These are phyloP conservation scores for Berberis vulgaris DNA, from an alignment of 164 flowering plant species.

Conservation along the genomic window DNA sequence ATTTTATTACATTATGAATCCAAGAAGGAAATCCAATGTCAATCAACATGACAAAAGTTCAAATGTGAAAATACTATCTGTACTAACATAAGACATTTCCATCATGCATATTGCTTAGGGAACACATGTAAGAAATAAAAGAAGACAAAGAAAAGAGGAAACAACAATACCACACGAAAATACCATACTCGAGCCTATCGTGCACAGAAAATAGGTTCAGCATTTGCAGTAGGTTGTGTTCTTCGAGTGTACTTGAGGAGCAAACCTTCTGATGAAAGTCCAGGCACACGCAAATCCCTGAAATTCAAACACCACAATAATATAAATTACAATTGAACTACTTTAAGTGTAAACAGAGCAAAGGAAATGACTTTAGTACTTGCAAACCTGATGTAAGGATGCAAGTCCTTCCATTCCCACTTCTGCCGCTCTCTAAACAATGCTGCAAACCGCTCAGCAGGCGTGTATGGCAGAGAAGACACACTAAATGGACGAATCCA, in stretches of 20 bases:
- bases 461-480: constrained; percentile 58
- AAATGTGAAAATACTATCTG: too few relatives aligned
- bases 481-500: constrained; percentile 69
- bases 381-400: constrained; percentile 75
- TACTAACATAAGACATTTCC: too few relatives aligned
- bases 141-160: not conserved
- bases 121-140: too few relatives aligned
- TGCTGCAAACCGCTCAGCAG: constrained; percentile 66
- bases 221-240: constrained; percentile 60
- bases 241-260: constrained; percentile 91
- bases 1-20: too few relatives aligned
- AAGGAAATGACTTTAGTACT: not conserved
- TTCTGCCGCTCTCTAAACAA: constrained; percentile 62
- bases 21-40: too few relatives aligned
- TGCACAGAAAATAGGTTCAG: constrained; percentile 72
- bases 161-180: not conserved
- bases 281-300: constrained; percentile 85
- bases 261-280: constrained; percentile 79
- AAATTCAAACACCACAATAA: not conserved
- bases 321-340: not conserved
- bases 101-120: too few relatives aligned
- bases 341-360: not conserved
- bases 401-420: constrained; percentile 86
- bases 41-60: too few relatives aligned
- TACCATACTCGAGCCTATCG: constrained; percentile 32